Evolutionary conservation across 2,329 filamentous ascomycete genomes (phyloP).

Genomic region (Hymenoscyphus infarciens): DNA sequence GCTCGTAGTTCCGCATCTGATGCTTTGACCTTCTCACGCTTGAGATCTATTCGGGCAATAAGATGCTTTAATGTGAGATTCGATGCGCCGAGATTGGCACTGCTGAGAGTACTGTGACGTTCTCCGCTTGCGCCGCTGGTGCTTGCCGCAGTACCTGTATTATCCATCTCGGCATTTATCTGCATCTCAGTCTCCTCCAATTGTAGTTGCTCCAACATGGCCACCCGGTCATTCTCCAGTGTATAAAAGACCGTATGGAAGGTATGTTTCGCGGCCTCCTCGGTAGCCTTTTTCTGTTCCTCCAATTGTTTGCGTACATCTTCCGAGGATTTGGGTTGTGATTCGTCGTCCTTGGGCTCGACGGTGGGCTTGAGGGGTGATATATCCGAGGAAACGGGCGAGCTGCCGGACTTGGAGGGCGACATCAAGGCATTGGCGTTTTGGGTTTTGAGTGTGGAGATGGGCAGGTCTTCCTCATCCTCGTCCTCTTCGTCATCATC

Average conservation of each 20-base stretch:
- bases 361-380: constrained; percentile 53
- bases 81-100: constrained; percentile 89
- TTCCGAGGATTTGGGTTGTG: constrained; percentile 67
- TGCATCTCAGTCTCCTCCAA: constrained; percentile 95
- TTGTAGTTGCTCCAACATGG: constrained; percentile 96
- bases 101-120: constrained; percentile 86
- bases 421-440: constrained; percentile 54
- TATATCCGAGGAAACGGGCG: constrained; percentile 49
- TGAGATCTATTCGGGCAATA: constrained; percentile 90
- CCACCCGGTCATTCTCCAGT: constrained; percentile 88
- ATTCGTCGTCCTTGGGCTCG: constrained; percentile 48
- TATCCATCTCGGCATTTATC: constrained; percentile 90
- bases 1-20: constrained; percentile 90
- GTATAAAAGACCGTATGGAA: constrained; percentile 96
- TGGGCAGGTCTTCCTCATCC: constrained; percentile 54
- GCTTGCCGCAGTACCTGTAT: constrained; percentile 51
- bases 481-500: constrained; percentile 77
- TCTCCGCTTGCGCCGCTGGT: constrained; percentile 51
- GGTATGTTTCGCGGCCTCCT: constrained; percentile 82
- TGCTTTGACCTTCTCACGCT: constrained; percentile 83
- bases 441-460: constrained; percentile 51
- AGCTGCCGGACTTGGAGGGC: constrained; percentile 67
- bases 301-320: constrained; percentile 91
- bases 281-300: constrained; percentile 84
- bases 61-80: constrained; percentile 95